These are phyloP conservation scores for Akebia trifoliata DNA, from an alignment of 164 flowering plant species.

Conservation along the genomic window DNA sequence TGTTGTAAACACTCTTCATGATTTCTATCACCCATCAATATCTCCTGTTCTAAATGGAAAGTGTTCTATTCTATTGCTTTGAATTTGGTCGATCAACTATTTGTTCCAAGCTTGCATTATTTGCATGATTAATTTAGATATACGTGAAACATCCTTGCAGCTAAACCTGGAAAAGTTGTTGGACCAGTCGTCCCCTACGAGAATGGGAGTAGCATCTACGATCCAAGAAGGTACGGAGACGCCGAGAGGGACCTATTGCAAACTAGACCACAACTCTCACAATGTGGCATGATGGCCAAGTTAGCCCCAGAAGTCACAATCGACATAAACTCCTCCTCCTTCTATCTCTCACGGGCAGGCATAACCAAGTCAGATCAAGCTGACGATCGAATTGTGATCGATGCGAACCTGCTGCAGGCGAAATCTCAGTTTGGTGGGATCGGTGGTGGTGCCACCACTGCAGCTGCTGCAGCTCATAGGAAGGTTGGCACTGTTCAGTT, in stretches of 20 bases:
- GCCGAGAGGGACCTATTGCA: slow-evolving; percentile 29
- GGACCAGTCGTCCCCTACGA: slow-evolving; percentile 57
- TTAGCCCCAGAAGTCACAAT: slow-evolving; percentile 61
- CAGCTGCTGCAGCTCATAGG: slow-evolving; percentile 47
- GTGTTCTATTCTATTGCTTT: no score
- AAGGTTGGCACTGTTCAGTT: slow-evolving; percentile 61
- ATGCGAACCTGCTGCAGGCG: slow-evolving; percentile 52
- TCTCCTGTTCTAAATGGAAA: no score
- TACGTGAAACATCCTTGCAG: slow-evolving; percentile 21
- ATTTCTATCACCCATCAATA: no score
- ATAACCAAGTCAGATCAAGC: slow-evolving; percentile 30
- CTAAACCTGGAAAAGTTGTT: slow-evolving; percentile 60
- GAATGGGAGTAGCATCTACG: slow-evolving; percentile 36
- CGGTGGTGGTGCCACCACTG: slow-evolving; percentile 31
- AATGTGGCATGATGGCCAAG: slow-evolving; percentile 39
- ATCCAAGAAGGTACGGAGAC: slow-evolving; percentile 37
- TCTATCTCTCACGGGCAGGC: slow-evolving; percentile 40
- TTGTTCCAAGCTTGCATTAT: background rate
- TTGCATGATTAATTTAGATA: background rate
- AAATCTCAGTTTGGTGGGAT: slow-evolving; percentile 51
- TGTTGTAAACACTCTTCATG: no score
- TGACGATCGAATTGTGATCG: slow-evolving; percentile 37
- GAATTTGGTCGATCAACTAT: background rate
- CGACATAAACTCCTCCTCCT: slow-evolving; percentile 55
- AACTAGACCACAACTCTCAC: slow-evolving; percentile 34